phyloP scores from a whole-genome alignment of 139 green algal genomes.

The Haematococcus lacustris region DNA sequence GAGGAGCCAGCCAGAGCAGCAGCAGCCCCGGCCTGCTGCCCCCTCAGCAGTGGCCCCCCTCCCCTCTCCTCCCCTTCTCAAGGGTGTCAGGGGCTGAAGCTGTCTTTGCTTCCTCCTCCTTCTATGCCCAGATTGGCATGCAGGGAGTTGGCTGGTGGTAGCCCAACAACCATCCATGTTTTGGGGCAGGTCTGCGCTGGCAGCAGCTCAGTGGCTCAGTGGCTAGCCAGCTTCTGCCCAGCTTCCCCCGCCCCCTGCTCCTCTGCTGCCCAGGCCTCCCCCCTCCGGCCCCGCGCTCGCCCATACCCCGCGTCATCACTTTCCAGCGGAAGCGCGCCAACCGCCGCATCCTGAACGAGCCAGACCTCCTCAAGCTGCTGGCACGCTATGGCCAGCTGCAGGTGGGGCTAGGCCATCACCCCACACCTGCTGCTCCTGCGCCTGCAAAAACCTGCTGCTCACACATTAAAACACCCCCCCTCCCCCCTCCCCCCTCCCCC shows the following conservation, averaged over 20 bases:
- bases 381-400: conserved; percentile 50
- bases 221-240: neutral
- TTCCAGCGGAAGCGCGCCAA: conserved; percentile 79
- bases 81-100: neutral
- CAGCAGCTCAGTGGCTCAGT: neutral
- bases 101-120: neutral
- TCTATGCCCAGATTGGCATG: neutral
- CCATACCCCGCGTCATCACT: conserved; percentile 58
- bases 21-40: neutral
- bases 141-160: neutral
- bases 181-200: neutral
- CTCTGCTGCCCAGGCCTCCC: conserved; percentile 30
- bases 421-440: too few relatives aligned
- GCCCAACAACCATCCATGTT: neutral
- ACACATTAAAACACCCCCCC: too few relatives aligned
- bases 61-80: neutral
- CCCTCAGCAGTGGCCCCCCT: neutral
- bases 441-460: too few relatives aligned
- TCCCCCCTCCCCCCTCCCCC: too few relatives aligned
- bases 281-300: conserved; percentile 6
- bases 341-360: conserved; percentile 73
- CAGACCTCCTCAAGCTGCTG: conserved; percentile 55
- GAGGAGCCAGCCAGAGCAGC: neutral
- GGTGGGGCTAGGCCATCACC: conserved; percentile 1
- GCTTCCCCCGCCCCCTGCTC: neutral